A percentile compares a stretch with the other conserved stretches of the same genome.
phyloP scores from a whole-genome alignment of 2,329 filamentous ascomycete genomes.

The Calonectria crousiana region DNA sequence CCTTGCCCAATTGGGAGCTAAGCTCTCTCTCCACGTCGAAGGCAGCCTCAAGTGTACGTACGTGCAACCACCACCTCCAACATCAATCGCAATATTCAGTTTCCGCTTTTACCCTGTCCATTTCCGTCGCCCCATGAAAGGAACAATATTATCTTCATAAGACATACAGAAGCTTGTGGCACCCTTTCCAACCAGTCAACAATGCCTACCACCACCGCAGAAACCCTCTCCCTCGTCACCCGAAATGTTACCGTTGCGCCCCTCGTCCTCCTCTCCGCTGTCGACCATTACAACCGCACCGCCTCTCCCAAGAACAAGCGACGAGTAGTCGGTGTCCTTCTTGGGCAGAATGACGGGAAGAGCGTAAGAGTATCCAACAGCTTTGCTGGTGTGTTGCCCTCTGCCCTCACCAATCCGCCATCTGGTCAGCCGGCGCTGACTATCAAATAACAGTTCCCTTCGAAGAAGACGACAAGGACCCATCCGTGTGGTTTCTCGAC shows the following conservation, averaged over 20 bases:
- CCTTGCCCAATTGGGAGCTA: constrained; percentile 45
- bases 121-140: constrained; percentile 35
- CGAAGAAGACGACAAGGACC: constrained; percentile 98
- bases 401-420: constrained; percentile 16
- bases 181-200: constrained; percentile 48
- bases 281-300: constrained; percentile 97
- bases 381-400: constrained; percentile 80
- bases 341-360: constrained; percentile 96
- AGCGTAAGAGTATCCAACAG: constrained; percentile 98
- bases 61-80: constrained; percentile 41
- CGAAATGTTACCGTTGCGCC: constrained; percentile 97
- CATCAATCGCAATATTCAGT: constrained; percentile 16
- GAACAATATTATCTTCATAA: constrained; percentile 31
- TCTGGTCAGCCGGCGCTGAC: constrained; percentile 29
- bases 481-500: constrained; percentile 98
- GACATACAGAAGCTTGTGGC: constrained; percentile 32
- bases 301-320: constrained; percentile 86
- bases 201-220: constrained; percentile 97
- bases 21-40: constrained; percentile 44
- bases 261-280: constrained; percentile 95
- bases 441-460: constrained; percentile 79
- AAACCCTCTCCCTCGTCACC: constrained; percentile 94
- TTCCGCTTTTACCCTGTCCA: constrained; percentile 23
- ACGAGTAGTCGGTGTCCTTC: constrained; percentile 92
- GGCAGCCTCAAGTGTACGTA: constrained; percentile 50